Evolutionary conservation across 2,329 filamentous ascomycete genomes (phyloP), one percentile per base, ranked within the genome.

Genomic region (Thielaviopsis populi): DNA sequence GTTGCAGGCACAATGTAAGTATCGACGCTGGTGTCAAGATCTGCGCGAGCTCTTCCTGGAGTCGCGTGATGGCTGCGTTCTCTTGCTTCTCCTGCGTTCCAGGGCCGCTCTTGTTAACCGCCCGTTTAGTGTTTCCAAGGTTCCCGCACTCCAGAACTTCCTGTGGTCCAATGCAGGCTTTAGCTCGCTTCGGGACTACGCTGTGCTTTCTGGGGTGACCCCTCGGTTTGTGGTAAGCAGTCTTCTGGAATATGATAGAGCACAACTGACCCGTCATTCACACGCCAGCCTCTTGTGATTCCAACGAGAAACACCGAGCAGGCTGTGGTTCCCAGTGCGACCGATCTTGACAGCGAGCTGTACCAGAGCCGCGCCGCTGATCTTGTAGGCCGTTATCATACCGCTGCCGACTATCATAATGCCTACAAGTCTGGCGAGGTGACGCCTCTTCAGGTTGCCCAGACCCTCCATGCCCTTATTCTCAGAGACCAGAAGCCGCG

Each of bases 401-500:
- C 87, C 2, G 81, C 84, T 27, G 79, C 81, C 13, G 89, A 96
- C 74, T 96, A 91, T 71, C 85, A 90, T 71, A 80, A 82, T 61
- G 80, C 88, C 48, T 95, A 91, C 75, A 80, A 79, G 67, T 82
- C 82, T 4, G 87, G 88, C 61, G 76, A 80, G 66, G 71, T 86
- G 65, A 94, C 89, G 0, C 91, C 91, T 0, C 77, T 83, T 0
- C 81, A 85, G 67, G 87, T 96, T 1, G 81, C 80, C 13, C 82
- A 91, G 72, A 80, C 82, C 0, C 77, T 96, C 17, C 77, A 95
- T 1, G 84, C 86, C 0, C 75, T 92, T 48, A 86, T 91, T 67
- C 80, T 81, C 30, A 80, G 83, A 66, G 83, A 85, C 68, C 72
- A 75, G 13, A 72, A 73, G 11, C 76, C 80, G 1, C 72, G 76